These are phyloP conservation scores for Ceratobasidium sp. DNA, from an alignment of 1,284 basidiomycete species.

Conservation along the genomic window DNA sequence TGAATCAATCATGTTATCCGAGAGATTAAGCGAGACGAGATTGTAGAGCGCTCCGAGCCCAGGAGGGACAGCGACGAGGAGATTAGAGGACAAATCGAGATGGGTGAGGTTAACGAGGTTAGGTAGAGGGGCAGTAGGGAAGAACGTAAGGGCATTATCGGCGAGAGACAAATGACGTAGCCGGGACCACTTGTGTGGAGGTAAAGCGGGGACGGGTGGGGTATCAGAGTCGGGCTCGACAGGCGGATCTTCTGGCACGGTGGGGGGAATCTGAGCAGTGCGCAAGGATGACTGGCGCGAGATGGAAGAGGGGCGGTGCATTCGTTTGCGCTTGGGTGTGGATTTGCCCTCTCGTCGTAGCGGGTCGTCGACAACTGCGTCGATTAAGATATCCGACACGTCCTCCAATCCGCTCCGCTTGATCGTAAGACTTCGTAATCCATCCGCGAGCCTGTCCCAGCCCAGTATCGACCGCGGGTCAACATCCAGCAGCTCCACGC, in stretches of 20 bases:
- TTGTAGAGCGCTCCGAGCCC: slow-evolving; percentile 76
- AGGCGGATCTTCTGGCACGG: slow-evolving; percentile 63
- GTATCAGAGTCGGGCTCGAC: not conserved
- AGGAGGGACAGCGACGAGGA: slow-evolving; percentile 83
- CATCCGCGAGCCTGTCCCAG: slow-evolving; percentile 79
- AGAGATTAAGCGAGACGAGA: slow-evolving; percentile 85
- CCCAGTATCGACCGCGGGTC: slow-evolving; percentile 85
- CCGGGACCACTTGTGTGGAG: slow-evolving; percentile 76
- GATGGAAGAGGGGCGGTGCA: slow-evolving; percentile 52
- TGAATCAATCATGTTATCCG: slow-evolving; percentile 96
- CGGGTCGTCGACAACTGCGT: slow-evolving; percentile 76
- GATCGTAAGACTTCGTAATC: slow-evolving; percentile 74
- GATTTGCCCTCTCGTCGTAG: slow-evolving; percentile 46
- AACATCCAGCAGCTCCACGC: slow-evolving; percentile 75
- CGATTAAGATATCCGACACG: slow-evolving; percentile 78
- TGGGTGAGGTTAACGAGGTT: slow-evolving; percentile 80
- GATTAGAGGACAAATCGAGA: slow-evolving; percentile 88
- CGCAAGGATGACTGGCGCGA: slow-evolving; percentile 51
- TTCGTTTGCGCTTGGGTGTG: slow-evolving; percentile 51
- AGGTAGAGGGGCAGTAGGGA: slow-evolving; percentile 74
- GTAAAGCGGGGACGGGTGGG: slow-evolving; percentile 51
- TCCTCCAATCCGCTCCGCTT: slow-evolving; percentile 82
- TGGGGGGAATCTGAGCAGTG: slow-evolving; percentile 57
- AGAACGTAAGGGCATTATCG: slow-evolving; percentile 83
- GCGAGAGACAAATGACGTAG: slow-evolving; percentile 79